phyloP scores from a whole-genome alignment of 306 rosid genomes.

The Fragaria vesca region DNA sequence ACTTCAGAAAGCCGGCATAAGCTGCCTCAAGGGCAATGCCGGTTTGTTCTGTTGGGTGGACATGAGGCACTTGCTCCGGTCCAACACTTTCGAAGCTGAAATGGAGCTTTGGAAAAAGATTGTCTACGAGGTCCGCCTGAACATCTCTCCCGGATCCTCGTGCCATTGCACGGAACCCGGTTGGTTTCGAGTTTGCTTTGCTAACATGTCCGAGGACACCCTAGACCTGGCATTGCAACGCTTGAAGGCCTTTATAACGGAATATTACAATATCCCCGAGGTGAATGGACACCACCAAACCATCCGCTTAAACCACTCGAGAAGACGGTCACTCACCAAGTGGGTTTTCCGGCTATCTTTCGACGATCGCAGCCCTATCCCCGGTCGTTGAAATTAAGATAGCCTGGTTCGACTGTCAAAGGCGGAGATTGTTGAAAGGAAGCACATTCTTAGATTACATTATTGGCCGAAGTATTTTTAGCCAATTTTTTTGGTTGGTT shows the following conservation, averaged over 20 bases:
- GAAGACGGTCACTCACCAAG: conserved; percentile 51
- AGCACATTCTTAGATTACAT: background rate
- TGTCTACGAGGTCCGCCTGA: conserved; percentile 57
- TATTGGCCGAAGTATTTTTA: conserved; percentile 17
- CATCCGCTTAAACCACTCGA: conserved; percentile 22
- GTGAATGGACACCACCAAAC: conserved; percentile 8
- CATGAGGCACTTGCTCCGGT: conserved; percentile 60
- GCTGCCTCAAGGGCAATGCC: conserved; percentile 66
- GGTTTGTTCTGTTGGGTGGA: conserved; percentile 85
- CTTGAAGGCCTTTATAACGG: conserved; percentile 45
- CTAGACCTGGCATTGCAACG: conserved; percentile 64
- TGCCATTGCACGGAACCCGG: conserved; percentile 88
- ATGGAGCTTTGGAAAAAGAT: conserved; percentile 84
- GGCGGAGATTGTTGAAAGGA: background rate
- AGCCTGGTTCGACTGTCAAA: conserved; percentile 35
- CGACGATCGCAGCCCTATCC: conserved; percentile 41
- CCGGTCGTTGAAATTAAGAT: conserved; percentile 47
- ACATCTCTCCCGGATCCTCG: conserved; percentile 76
- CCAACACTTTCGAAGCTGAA: conserved; percentile 70
- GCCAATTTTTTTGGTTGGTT: conserved; percentile 28
- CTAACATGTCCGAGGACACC: conserved; percentile 69
- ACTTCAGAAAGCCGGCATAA: conserved; percentile 51
- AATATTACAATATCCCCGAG: conserved; percentile 15
- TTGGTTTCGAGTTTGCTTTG: conserved; percentile 81
- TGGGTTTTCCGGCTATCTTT: conserved; percentile 83